phyloP scores from a whole-genome alignment of 108 stramenopile genomes.

The Cyclotella cryptica region DNA sequence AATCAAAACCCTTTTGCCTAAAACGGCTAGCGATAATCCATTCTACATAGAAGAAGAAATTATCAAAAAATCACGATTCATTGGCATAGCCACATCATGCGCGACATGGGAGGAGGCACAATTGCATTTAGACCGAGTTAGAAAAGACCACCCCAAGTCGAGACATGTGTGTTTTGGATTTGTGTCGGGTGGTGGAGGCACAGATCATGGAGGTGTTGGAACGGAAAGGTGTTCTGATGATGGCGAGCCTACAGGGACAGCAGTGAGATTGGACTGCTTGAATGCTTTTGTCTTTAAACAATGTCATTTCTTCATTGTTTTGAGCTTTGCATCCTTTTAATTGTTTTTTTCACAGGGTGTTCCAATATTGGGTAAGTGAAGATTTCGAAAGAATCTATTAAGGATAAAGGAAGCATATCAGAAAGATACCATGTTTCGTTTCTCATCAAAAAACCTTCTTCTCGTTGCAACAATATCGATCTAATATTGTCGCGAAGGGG shows the following conservation, averaged over 20 bases:
- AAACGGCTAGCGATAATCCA: not conserved
- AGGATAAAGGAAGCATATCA: not conserved
- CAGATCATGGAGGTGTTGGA: slow-evolving; percentile 20
- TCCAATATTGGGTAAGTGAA: slow-evolving; percentile 17
- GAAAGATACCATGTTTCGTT: not conserved
- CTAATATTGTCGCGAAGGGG: no score
- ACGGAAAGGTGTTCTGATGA: slow-evolving; percentile 83
- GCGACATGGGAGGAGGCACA: slow-evolving; percentile 75
- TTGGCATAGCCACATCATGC: slow-evolving; percentile 72
- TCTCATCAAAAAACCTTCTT: not conserved
- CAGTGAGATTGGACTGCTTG: slow-evolving; percentile 38
- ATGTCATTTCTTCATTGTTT: not conserved
- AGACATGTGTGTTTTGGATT: slow-evolving; percentile 85
- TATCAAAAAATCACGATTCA: slow-evolving; percentile 83
- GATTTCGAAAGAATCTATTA: not conserved
- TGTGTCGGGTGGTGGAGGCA: slow-evolving; percentile 28
- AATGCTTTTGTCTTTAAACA: no score
- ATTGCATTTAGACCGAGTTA: slow-evolving; percentile 50
- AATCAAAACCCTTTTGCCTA: slow-evolving; percentile 27
- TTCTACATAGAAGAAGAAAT: slow-evolving; percentile 61
- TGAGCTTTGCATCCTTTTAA: not conserved
- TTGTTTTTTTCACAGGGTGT: not conserved
- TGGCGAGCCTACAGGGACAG: slow-evolving; percentile 90
- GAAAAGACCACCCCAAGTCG: slow-evolving; percentile 78
- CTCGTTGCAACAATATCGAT: no score